Conservation (phyloP, 768 basidiomycete genomes). For the Boletus rufocinnamomeus region DNA sequence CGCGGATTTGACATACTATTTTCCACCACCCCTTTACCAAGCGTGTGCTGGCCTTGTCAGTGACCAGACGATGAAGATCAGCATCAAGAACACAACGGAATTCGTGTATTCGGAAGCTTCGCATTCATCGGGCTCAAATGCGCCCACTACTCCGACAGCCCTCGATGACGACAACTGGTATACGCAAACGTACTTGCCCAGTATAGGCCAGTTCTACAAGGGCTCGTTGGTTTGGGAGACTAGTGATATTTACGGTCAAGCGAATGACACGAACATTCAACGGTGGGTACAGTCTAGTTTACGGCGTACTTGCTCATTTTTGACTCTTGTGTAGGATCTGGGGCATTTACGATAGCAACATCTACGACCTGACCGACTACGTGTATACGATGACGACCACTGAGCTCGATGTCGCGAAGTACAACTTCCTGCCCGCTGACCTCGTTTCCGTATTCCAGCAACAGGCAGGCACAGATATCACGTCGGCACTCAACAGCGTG, state of each 20-base stretch:
- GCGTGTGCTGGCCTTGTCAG: constrained; percentile 64
- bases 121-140: constrained; percentile 56
- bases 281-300: constrained; percentile 25
- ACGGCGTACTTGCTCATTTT: constrained; percentile 9
- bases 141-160: constrained; percentile 38
- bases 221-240: constrained; percentile 56
- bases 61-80: constrained; percentile 42
- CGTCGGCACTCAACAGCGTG: constrained; percentile 48
- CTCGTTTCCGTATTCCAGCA: constrained; percentile 58
- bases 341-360: constrained; percentile 56
- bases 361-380: constrained; percentile 72
- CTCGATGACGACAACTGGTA: constrained; percentile 55
- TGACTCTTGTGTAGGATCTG: constrained; percentile 43
- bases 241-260: constrained; percentile 39
- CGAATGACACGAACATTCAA: constrained; percentile 38
- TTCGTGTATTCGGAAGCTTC: constrained; percentile 46
- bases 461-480: constrained; percentile 62
- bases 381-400: constrained; percentile 55
- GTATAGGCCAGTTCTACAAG: constrained; percentile 57
- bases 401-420: constrained; percentile 43
- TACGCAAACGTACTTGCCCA: constrained; percentile 52
- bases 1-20: constrained; percentile 61
- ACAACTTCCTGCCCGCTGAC: constrained; percentile 52
- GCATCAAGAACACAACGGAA: constrained; percentile 48
- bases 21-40: constrained; percentile 57